A percentile compares a stretch with the other conserved stretches of the same genome.
These are phyloP conservation scores for Sindora glabra DNA, from an alignment of 306 rosid genomes.

Conservation along the genomic window DNA sequence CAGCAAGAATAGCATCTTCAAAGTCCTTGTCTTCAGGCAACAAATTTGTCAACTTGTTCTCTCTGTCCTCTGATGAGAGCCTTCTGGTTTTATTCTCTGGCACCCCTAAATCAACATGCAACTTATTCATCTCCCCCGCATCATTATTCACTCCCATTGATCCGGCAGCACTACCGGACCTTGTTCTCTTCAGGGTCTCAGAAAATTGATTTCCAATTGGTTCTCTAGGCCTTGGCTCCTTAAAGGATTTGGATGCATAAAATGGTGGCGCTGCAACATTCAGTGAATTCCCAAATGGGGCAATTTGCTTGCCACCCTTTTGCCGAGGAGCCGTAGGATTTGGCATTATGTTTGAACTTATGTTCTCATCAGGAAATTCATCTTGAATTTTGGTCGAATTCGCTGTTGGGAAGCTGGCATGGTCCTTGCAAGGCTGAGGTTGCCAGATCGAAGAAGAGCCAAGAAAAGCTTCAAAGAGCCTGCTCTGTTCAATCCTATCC, in stretches of 20 bases:
- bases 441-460: slow-evolving; percentile 99
- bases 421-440: slow-evolving; percentile 95
- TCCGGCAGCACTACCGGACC: slow-evolving; percentile 69
- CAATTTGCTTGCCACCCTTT: slow-evolving; percentile 22
- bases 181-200: slow-evolving; percentile 76
- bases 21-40: slow-evolving; percentile 78
- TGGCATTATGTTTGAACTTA: slow-evolving; percentile 31
- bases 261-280: slow-evolving; percentile 82
- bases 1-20: slow-evolving; percentile 84
- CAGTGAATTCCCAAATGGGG: slow-evolving; percentile 37
- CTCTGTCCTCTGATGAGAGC: slow-evolving; percentile 38
- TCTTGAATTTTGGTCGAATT: slow-evolving; percentile 24
- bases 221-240: slow-evolving; percentile 18
- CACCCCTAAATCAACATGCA: slow-evolving; percentile 18
- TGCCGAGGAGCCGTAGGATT: slow-evolving; percentile 15
- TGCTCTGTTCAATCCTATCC: slow-evolving; percentile 76
- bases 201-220: slow-evolving; percentile 35
- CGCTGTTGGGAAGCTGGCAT: slow-evolving; percentile 23
- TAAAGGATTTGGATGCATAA: slow-evolving; percentile 43
- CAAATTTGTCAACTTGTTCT: slow-evolving; percentile 30
- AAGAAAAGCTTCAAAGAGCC: slow-evolving; percentile 80
- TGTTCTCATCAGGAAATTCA: slow-evolving; percentile 68
- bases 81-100: slow-evolving; percentile 63
- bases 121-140: slow-evolving; percentile 19
- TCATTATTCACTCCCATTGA: slow-evolving; percentile 37